Base-by-base conservation (phyloP, 1,139 yeast genomes). In the Debaryomyces sp. region DNA sequence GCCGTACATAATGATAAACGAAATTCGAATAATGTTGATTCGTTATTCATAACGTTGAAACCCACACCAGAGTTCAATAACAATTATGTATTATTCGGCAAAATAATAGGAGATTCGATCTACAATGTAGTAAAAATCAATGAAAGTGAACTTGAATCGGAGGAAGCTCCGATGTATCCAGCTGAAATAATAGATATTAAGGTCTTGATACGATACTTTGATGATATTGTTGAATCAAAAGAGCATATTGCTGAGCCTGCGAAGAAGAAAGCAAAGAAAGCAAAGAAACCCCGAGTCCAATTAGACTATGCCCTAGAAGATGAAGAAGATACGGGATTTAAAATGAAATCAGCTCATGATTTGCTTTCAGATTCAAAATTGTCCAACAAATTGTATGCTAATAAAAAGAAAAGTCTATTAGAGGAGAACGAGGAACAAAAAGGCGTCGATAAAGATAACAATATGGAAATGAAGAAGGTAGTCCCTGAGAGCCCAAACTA, bases 21-120 rank as follows among this genome's bases (percentile, higher is more conserved):
- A n/a, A 64, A 59, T 50, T 63, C 69, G 41, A 73, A 78, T 51
- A 57, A 77, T 62, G 78, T 43, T 64, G 79, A 63, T 41, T 61
- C 67, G n/a, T 80, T 86, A 60, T 78, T 84, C 60, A 76, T 85
- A 26, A 81, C 88, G 0, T 60, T 82, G 50, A 68, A 66, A 3
- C 77, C 77, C 8, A 61, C 75, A 24, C 72, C 82, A 2, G 77
- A 73, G 44, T 64, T 79, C 48, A 74, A 78, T 53, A 70, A 73
- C 29, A 72, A 72, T 49, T 74, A 75, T 52, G 82, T 85, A 0
- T 61, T 85, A 15, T 74, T 89, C 58, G 96, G 96, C 0, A 78
- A 80, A 51, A 70, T 88, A 10, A 77, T 75, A 2, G 90, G 85
- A 1, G 83, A 82, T 27, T 73, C 87, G 0, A 75, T 84, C 23